Evolutionary conservation across 2,329 filamentous ascomycete species (phyloP).

Genomic region (Diaporthe amygdali): DNA sequence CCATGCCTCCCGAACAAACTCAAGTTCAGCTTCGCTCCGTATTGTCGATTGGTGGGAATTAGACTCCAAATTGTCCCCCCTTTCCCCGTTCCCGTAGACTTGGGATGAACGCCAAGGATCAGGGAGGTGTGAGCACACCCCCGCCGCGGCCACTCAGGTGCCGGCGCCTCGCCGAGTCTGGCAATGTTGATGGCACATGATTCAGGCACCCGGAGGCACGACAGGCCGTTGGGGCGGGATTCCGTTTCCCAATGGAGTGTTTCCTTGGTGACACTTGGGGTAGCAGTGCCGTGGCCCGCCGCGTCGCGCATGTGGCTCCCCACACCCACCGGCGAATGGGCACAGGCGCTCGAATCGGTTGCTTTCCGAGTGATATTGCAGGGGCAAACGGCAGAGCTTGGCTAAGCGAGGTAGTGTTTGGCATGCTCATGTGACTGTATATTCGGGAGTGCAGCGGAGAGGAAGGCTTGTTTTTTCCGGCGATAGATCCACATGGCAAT

Average conservation of each 20-base stretch:
- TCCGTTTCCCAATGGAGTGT: not conserved
- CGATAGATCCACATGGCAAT: not conserved
- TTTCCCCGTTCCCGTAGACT: not conserved
- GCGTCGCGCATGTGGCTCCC: not conserved
- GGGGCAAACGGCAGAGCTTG: not conserved
- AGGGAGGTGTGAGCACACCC: not conserved
- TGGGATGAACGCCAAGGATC: not conserved
- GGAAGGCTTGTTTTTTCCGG: slow-evolving; percentile 4
- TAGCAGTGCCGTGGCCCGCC: not conserved
- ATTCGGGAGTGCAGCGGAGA: not conserved
- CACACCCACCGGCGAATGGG: not conserved
- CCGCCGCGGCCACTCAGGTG: not conserved
- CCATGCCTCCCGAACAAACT: not conserved
- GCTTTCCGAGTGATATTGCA: not conserved
- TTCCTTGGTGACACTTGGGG: not conserved
- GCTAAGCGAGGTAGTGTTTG: not conserved
- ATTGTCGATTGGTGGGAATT: slow-evolving; percentile 12
- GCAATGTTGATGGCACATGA: not conserved
- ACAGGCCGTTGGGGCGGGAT: not conserved
- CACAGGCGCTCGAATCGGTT: not conserved
- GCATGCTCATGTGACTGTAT: not conserved
- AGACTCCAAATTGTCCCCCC: not conserved
- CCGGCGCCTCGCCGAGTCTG: not conserved
- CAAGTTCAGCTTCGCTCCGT: not conserved
- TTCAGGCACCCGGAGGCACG: not conserved